Evolutionary conservation across 495 filamentous ascomycete species (phyloP).

Genomic region (Aspergillus ostianus): DNA sequence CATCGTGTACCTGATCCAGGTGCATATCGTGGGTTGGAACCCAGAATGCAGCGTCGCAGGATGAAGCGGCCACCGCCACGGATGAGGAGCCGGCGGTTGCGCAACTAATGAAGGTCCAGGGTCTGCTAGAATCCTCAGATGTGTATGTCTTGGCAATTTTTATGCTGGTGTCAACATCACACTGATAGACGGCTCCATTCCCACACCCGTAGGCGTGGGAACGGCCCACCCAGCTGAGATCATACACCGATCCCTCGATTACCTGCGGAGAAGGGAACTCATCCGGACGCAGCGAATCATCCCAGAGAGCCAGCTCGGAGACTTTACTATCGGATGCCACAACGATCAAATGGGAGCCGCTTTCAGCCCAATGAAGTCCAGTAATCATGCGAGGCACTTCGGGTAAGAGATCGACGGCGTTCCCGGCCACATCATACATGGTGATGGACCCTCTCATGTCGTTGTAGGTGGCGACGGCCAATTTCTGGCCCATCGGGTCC

Average conservation of each 20-base stretch:
- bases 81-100: conserved; percentile 23
- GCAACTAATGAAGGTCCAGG: conserved; percentile 43
- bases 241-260: conserved; percentile 38
- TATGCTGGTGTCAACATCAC: conserved; percentile 41
- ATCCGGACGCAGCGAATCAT: conserved; percentile 41
- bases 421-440: conserved; percentile 65
- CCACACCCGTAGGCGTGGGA: conserved; percentile 41
- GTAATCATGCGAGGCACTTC: conserved; percentile 47
- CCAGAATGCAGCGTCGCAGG: conserved; percentile 37
- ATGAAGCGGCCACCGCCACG: conserved; percentile 39
- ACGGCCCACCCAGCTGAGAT: conserved; percentile 37
- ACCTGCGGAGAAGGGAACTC: conserved; percentile 40
- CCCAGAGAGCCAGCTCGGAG: conserved; percentile 48
- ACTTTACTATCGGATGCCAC: conserved; percentile 41
- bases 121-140: conserved; percentile 25
- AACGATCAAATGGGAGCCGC: conserved; percentile 40
- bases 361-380: conserved; percentile 40
- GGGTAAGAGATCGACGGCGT: conserved; percentile 48
- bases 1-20: conserved; percentile 41
- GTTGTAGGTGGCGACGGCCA: conserved; percentile 68
- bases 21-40: conserved; percentile 46
- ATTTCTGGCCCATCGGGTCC: conserved; percentile 61
- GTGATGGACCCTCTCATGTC: conserved; percentile 62
- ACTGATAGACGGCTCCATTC: conserved; percentile 42
- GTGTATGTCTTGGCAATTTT: conserved; percentile 36